These are phyloP conservation scores for Nemania sp. DNA, from an alignment of 2,329 filamentous ascomycete species.

Conservation along the genomic window DNA sequence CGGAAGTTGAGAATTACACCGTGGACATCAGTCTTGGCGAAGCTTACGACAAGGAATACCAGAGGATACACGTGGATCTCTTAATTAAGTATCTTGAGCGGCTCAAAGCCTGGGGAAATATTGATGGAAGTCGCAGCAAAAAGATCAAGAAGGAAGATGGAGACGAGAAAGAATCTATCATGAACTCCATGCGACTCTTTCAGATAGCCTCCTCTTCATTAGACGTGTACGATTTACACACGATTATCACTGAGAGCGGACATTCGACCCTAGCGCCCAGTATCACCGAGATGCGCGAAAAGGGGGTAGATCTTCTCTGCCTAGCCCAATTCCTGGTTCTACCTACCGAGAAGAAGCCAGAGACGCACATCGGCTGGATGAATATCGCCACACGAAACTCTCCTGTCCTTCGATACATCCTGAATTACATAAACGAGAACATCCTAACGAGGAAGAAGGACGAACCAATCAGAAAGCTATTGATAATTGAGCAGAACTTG, in stretches of 20 bases:
- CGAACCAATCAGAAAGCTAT: slow-evolving; percentile 35
- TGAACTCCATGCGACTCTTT: slow-evolving; percentile 21
- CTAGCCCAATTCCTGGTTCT: slow-evolving; percentile 31
- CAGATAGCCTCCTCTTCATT: slow-evolving; percentile 37
- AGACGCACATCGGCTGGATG: slow-evolving; percentile 32
- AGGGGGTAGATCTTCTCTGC: slow-evolving; percentile 26
- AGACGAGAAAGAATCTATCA: slow-evolving; percentile 5
- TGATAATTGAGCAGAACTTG: slow-evolving; percentile 35
- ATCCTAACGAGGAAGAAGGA: slow-evolving; percentile 24
- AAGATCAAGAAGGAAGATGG: slow-evolving; percentile 9
- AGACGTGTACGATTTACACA: slow-evolving; percentile 33
- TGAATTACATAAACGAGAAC: slow-evolving; percentile 34
- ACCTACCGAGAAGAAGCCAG: slow-evolving; percentile 17
- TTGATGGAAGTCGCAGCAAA: not conserved
- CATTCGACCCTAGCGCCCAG: slow-evolving; percentile 25
- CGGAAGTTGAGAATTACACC: slow-evolving; percentile 34
- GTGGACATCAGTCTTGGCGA: slow-evolving; percentile 31
- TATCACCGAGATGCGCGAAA: slow-evolving; percentile 32
- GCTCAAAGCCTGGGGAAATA: slow-evolving; percentile 21
- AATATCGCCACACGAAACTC: slow-evolving; percentile 34
- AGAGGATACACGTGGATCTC: slow-evolving; percentile 30
- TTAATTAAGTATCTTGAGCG: slow-evolving; percentile 31
- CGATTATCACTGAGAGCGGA: slow-evolving; percentile 24
- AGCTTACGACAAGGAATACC: slow-evolving; percentile 29
- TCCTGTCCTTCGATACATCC: slow-evolving; percentile 36